A percentile compares a stretch with the other conserved stretches of the same genome.
These are phyloP conservation scores for Kodamaea sp. DNA, from an alignment of 1,139 yeast genomes.

Conservation along the genomic window DNA sequence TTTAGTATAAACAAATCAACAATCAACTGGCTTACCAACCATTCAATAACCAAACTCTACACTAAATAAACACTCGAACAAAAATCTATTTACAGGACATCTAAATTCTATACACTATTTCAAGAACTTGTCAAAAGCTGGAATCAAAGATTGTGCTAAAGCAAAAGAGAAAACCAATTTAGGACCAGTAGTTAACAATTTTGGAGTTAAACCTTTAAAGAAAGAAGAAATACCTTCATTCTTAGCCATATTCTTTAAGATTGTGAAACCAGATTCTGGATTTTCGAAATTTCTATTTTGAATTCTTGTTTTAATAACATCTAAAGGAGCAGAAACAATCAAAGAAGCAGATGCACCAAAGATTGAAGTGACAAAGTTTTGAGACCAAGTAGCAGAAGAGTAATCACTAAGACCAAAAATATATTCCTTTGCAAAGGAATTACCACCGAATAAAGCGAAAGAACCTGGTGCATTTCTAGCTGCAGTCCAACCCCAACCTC, in stretches of 20 bases:
- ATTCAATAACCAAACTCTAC: too few species aligned
- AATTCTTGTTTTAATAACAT: constrained; percentile 96
- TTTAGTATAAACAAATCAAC: too few species aligned
- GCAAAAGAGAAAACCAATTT: constrained; percentile 96
- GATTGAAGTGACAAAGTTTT: constrained; percentile 93
- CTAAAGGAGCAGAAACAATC: constrained; percentile 96
- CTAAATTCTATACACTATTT: constrained; percentile 16
- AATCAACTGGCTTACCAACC: too few species aligned
- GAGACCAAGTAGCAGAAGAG: constrained; percentile 88
- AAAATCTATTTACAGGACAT: background rate
- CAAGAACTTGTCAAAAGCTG: constrained; percentile 79
- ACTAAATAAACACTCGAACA: background rate
- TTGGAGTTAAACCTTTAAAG: constrained; percentile 96
- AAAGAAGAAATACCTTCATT: constrained; percentile 89
- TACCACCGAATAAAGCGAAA: constrained; percentile 95
- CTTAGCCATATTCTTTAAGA: constrained; percentile 86
- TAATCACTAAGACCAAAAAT: constrained; percentile 83
- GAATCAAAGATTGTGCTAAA: constrained; percentile 91
- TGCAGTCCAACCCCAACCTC: constrained; percentile 99
- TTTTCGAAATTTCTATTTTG: constrained; percentile 95
- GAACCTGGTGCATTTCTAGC: constrained; percentile 99
- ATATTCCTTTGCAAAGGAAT: constrained; percentile 97
- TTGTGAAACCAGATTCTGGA: constrained; percentile 90
- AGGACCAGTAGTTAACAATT: constrained; percentile 95
- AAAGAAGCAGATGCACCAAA: constrained; percentile 97